phyloP scores from a whole-genome alignment of 2,329 filamentous ascomycete genomes.

The Trichoderma koningiopsis region DNA sequence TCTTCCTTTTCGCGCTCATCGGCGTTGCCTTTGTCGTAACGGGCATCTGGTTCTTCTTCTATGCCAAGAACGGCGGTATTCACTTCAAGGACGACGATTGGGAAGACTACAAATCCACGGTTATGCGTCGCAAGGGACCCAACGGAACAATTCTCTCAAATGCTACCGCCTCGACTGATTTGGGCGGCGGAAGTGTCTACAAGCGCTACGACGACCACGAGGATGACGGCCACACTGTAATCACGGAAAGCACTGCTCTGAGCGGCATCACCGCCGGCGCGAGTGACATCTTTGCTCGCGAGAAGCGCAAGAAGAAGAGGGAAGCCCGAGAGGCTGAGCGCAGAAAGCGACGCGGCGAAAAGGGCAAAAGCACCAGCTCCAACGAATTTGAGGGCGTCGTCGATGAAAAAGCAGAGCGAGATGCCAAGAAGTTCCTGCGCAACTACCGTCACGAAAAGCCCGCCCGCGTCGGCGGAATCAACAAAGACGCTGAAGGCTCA shows the following conservation, averaged over 20 bases:
- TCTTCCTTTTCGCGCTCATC: constrained; percentile 83
- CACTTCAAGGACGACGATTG: constrained; percentile 83
- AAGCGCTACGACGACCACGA: constrained; percentile 67
- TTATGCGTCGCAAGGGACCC: constrained; percentile 82
- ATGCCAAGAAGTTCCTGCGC: constrained; percentile 69
- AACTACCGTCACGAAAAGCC: constrained; percentile 85
- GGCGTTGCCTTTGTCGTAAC: constrained; percentile 73
- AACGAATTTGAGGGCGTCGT: constrained; percentile 61
- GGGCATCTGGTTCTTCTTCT: constrained; percentile 97
- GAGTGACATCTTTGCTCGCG: constrained; percentile 57
- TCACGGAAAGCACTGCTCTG: constrained; percentile 50
- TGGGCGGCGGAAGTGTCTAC: constrained; percentile 87
- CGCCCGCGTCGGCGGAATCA: constrained; percentile 86
- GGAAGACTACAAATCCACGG: constrained; percentile 98
- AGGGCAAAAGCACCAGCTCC: constrained; percentile 51
- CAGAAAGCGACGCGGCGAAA: constrained; percentile 35
- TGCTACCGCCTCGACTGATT: constrained; percentile 76
- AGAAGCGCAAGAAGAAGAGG: constrained; percentile 58
- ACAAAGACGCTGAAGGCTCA: constrained; percentile 76
- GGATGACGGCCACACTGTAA: constrained; percentile 49
- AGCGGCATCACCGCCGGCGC: constrained; percentile 61
- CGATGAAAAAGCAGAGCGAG: constrained; percentile 66
- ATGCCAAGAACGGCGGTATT: constrained; percentile 95
- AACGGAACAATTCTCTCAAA: constrained; percentile 85
- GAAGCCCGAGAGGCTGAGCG: constrained; percentile 48